Conservation (phyloP, 768 basidiomycete genomes). For the Kwoniella mangroviensis region DNA sequence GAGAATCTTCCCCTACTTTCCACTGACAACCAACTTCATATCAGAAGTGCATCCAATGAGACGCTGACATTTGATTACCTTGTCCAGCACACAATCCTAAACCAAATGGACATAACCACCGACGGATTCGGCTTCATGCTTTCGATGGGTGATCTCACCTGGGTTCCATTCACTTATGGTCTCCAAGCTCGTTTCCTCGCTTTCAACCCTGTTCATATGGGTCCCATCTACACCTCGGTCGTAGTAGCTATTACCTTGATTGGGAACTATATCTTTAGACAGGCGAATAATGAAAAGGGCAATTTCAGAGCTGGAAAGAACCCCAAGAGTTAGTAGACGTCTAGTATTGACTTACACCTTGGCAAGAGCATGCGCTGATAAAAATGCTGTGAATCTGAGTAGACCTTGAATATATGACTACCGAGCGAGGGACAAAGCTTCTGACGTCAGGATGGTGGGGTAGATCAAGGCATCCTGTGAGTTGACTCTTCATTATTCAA, state of each 20-base stretch:
- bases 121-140: constrained; percentile 99
- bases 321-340: constrained; percentile 73
- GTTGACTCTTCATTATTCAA: constrained; percentile 14
- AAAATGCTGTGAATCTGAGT: not conserved
- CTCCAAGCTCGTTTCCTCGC: constrained; percentile 94
- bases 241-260: constrained; percentile 70
- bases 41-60: not conserved
- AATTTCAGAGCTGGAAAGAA: constrained; percentile 91
- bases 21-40: too few relatives aligned
- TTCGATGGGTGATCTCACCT: constrained; percentile 83
- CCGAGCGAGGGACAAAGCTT: constrained; percentile 83
- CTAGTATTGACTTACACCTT: too few relatives aligned
- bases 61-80: not conserved
- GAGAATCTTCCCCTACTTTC: not conserved
- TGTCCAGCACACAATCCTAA: constrained; percentile 77
- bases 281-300: constrained; percentile 90
- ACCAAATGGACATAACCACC: constrained; percentile 95
- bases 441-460: constrained; percentile 99
- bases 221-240: constrained; percentile 63
- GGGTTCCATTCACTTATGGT: constrained; percentile 93
- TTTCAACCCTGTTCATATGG: constrained; percentile 82
- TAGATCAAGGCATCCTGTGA: constrained; percentile 76
- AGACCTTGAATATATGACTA: constrained; percentile 81
- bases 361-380: not conserved
- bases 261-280: constrained; percentile 91